Conservation (phyloP, 106 monocot species). For the Dioscorea dumetorum region DNA sequence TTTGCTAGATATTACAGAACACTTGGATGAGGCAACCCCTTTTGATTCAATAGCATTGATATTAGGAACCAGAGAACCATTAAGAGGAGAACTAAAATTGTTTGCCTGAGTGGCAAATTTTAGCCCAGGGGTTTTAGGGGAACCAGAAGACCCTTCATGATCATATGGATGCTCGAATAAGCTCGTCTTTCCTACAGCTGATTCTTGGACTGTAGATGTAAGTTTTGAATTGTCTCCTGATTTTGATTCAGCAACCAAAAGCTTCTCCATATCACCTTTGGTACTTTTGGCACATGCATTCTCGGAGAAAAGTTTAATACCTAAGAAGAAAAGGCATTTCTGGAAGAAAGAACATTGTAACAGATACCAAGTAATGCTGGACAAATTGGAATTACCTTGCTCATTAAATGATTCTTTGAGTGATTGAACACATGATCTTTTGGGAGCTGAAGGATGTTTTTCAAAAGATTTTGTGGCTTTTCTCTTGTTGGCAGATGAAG, state of each 20-base stretch:
- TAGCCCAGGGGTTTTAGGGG: conserved; percentile 53
- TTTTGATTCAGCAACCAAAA: background rate
- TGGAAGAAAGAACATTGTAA: background rate
- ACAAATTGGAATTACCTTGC: conserved; percentile 11
- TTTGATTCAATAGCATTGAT: conserved; percentile 2
- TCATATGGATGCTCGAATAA: conserved; percentile 17
- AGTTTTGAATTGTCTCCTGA: background rate
- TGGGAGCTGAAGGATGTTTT: conserved; percentile 24
- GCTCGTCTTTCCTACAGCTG: conserved; percentile 33
- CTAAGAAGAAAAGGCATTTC: conserved; percentile 6
- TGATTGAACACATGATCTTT: conserved; percentile 27
- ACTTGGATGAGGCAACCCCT: conserved; percentile 28
- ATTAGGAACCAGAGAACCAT: conserved; percentile 7
- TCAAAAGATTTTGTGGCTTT: conserved; percentile 28
- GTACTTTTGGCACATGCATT: background rate
- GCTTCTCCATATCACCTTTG: background rate
- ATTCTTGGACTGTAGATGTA: conserved; percentile 16
- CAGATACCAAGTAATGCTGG: background rate
- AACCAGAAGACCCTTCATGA: conserved; percentile 13
- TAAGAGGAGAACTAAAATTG: conserved; percentile 21
- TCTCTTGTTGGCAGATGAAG: conserved; percentile 38
- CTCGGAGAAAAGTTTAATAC: conserved; percentile 15
- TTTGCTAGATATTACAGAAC: conserved; percentile 67
- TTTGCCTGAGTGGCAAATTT: conserved; percentile 16
- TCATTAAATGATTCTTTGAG: background rate